Base-by-base conservation (phyloP, 345 rosid species). In the Citrus trifoliata region DNA sequence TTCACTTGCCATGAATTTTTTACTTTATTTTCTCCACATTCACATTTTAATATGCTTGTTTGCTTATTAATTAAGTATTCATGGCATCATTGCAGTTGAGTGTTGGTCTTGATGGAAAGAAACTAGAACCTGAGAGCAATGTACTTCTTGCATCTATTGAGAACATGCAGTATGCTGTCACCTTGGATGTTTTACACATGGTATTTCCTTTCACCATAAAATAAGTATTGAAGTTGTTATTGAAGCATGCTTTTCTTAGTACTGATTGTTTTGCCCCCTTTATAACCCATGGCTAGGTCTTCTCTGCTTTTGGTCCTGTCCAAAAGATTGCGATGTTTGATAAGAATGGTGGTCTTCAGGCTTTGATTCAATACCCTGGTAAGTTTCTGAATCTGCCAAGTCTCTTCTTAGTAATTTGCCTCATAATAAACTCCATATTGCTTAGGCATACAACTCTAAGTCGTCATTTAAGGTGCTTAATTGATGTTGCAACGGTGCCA, bases 301-400 rank as follows among this genome's bases (percentile, higher is more conserved):
- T 97, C 81, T 88, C 92, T 78, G 89, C 99, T 67, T 97, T 92
- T 84, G 98, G 99, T 28, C 89, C 93, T 70, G 96, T 94, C 48
- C 98, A 94, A 83, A 97, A 97, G 89, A 94, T 97, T 80, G 98
- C 98, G 22, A 97, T 97, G 99, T 97, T 97, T 79, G 98, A 97
- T 83, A 97, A 97, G 91, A 97, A 97, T 37, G 95, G 95, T 35
- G 97, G 98, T 74, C 86, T 97, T 68, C 98, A 97, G 86, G 99
- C 98, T 27, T 82, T 97, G 81, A 87, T 97, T 86, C 96, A 92
- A 71, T 92, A 88, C 82, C 89, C 89, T 75, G 97, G 98, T 96
- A 87, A 62, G 22, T 77, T 67, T 75, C 37, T 16, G 6, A 69
- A 32, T 58, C 63, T 69, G 33, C 27, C 24, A 4, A 33, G 10